phyloP scores from a whole-genome alignment of 2,329 filamentous ascomycete genomes.

The Emmonsia crescens region DNA sequence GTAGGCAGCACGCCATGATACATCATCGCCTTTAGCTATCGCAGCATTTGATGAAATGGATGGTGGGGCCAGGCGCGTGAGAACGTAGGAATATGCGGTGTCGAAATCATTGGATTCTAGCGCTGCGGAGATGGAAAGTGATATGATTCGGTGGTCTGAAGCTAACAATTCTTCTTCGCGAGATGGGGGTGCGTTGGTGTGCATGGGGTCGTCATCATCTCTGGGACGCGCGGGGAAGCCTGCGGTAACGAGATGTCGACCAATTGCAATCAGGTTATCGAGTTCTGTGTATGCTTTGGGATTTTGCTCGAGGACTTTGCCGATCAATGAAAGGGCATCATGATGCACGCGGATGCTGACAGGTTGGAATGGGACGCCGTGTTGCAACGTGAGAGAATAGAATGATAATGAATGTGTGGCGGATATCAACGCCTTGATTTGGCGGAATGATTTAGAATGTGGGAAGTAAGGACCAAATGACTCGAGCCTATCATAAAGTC shows the following conservation, averaged over 20 bases:
- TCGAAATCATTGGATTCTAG: constrained; percentile 39
- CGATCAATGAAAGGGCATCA: constrained; percentile 49
- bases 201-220: constrained; percentile 13
- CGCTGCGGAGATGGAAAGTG: constrained; percentile 37
- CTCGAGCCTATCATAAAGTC: constrained; percentile 25
- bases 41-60: constrained; percentile 22
- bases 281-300: constrained; percentile 51
- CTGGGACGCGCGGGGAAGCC: constrained; percentile 25
- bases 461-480: constrained; percentile 35
- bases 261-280: constrained; percentile 53
- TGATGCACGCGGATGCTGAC: constrained; percentile 54
- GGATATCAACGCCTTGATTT: constrained; percentile 44
- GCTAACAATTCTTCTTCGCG: constrained; percentile 22
- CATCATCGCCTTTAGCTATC: constrained; percentile 37
- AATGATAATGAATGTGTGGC: constrained; percentile 56
- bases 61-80: constrained; percentile 43
- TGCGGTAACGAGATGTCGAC: constrained; percentile 45
- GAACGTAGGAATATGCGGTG: constrained; percentile 56
- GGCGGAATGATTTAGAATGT: constrained; percentile 28
- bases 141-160: constrained; percentile 38
- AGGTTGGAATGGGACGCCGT: constrained; percentile 54
- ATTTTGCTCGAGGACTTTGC: constrained; percentile 53
- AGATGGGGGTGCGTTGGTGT: constrained; percentile 6
- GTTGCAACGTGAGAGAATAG: constrained; percentile 53
- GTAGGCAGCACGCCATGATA: constrained; percentile 55